These are phyloP conservation scores for Eucalyptus marginata DNA, from an alignment of 345 rosid genomes.

Conservation along the genomic window DNA sequence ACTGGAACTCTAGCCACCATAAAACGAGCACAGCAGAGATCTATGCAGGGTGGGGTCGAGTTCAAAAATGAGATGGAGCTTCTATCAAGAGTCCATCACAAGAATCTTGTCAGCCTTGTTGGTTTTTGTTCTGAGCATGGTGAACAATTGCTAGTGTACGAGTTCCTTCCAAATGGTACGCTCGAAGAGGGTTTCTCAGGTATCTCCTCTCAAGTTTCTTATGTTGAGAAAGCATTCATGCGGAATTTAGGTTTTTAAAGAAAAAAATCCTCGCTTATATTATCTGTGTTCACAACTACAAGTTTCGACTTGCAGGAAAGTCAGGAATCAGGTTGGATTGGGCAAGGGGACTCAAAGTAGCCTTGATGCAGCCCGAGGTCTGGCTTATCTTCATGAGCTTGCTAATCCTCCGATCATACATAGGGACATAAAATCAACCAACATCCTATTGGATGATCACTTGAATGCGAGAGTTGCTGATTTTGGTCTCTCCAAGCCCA, in stretches of 20 bases:
- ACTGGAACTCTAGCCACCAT: conserved; percentile 46
- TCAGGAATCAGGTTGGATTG: conserved; percentile 76
- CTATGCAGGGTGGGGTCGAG: conserved; percentile 74
- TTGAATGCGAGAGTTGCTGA: conserved; percentile 85
- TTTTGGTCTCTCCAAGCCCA: conserved; percentile 80
- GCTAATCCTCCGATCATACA: conserved; percentile 96
- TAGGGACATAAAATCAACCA: conserved; percentile 79
- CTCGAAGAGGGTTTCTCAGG: conserved; percentile 67
- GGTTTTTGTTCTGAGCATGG: conserved; percentile 69
- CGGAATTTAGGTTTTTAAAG: neutral
- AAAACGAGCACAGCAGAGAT: conserved; percentile 78
- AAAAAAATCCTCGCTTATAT: neutral
- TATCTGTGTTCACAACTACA: neutral
- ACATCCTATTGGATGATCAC: conserved; percentile 68
- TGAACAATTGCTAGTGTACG: conserved; percentile 76
- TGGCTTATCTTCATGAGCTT: conserved; percentile 85
- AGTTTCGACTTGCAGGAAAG: conserved; percentile 34
- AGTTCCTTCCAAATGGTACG: conserved; percentile 58
- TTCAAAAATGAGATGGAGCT: conserved; percentile 89
- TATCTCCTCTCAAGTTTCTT: neutral
- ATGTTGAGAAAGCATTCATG: neutral
- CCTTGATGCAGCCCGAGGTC: conserved; percentile 76
- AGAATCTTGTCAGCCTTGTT: conserved; percentile 55
- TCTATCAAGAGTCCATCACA: conserved; percentile 82
- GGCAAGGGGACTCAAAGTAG: conserved; percentile 65